Evolutionary conservation across 2,329 filamentous ascomycete genomes (phyloP).

Genomic region (Cordyceps fumosorosea): DNA sequence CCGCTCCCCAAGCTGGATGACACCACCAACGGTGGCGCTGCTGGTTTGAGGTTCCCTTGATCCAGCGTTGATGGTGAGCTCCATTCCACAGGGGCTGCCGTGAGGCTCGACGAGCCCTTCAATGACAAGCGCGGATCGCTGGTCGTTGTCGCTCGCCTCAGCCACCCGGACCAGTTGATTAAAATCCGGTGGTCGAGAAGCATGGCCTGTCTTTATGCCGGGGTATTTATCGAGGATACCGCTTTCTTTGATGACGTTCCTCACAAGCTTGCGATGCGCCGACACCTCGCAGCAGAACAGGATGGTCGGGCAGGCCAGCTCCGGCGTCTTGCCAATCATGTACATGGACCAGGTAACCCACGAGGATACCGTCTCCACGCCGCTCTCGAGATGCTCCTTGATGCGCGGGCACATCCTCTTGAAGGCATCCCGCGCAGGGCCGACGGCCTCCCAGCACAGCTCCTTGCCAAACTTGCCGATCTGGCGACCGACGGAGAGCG

Average conservation of each 20-base stretch:
- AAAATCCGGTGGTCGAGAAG: not conserved
- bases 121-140: not conserved
- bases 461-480: not conserved
- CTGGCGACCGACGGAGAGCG: not conserved
- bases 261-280: not conserved
- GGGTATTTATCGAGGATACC: not conserved
- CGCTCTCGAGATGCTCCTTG: not conserved
- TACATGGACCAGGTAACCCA: constrained; percentile 1
- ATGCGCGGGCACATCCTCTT: not conserved
- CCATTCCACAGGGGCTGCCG: not conserved
- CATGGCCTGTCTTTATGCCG: not conserved
- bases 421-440: not conserved
- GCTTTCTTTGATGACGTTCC: not conserved
- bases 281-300: not conserved
- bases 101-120: not conserved
- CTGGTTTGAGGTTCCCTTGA: not conserved
- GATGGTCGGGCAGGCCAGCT: not conserved
- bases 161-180: not conserved
- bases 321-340: not conserved
- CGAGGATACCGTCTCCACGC: not conserved
- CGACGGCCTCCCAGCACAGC: not conserved
- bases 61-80: not conserved
- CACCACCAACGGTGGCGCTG: not conserved
- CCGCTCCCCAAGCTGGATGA: not conserved
- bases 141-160: not conserved